Conservation (phyloP, 208 protist genomes). For the Acanthamoeba sp. region DNA sequence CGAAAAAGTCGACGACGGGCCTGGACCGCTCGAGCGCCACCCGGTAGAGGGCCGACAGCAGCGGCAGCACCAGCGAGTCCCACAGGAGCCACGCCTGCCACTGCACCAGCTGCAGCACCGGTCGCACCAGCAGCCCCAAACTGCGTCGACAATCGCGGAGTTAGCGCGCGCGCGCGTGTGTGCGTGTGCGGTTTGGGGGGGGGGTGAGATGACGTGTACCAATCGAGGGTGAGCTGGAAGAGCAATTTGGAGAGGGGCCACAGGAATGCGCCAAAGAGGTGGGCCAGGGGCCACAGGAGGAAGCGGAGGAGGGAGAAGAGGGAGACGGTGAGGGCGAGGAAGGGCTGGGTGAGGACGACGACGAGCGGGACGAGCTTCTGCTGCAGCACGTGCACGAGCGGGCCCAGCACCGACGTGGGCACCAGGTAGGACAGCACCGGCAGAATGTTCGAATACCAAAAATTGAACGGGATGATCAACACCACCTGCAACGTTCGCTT, state of each 20-base stretch:
- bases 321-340: not conserved
- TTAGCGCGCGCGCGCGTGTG: not conserved
- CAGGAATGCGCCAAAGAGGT: not conserved
- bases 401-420: conserved; percentile 42
- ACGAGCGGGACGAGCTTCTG: conserved; percentile 43
- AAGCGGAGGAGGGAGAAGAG: conserved; percentile 38
- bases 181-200: not conserved
- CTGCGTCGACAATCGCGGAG: not conserved
- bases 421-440: conserved; percentile 53
- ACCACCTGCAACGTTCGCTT: conserved; percentile 47
- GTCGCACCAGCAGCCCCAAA: not conserved
- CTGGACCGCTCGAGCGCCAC: not conserved
- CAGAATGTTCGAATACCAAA: conserved; percentile 63
- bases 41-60: conserved; percentile 30
- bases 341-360: conserved; percentile 33
- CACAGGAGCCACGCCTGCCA: conserved; percentile 1
- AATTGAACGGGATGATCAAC: conserved; percentile 53
- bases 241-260: conserved; percentile 54
- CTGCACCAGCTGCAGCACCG: not conserved
- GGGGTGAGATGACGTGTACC: not conserved
- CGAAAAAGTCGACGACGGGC: conserved; percentile 5
- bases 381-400: conserved; percentile 29
- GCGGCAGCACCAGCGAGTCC: conserved; percentile 2
- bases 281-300: conserved; percentile 23
- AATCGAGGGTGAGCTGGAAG: conserved; percentile 31